A percentile compares a stretch with the other conserved stretches of the same genome.
phyloP scores from a whole-genome alignment of 169 alveolate genomes.

The Plasmodium fragile region DNA sequence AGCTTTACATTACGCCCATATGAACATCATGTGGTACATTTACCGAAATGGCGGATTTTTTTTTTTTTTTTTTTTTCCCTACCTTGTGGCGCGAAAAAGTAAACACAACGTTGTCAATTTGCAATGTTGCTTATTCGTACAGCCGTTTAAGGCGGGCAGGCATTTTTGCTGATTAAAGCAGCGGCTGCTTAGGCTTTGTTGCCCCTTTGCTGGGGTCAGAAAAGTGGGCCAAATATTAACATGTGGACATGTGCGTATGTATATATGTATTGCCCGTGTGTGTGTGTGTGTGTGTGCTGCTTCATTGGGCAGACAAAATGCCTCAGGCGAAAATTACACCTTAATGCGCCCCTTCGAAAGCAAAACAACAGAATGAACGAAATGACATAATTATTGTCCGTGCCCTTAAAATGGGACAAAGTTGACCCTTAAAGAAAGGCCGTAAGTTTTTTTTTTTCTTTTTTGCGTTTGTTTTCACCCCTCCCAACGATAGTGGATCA shows the following conservation, averaged over 20 bases:
- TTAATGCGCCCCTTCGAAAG: neutral
- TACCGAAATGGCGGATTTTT: neutral
- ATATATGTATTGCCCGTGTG: neutral
- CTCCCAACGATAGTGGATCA: neutral
- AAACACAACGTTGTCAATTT: neutral
- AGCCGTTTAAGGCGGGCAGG: neutral
- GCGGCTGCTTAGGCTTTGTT: neutral
- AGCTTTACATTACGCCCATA: neutral
- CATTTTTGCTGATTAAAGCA: no score
- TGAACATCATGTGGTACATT: neutral
- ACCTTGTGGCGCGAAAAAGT: neutral
- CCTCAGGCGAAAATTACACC: neutral
- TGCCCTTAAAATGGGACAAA: neutral
- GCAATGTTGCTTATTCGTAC: neutral
- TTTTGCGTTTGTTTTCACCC: neutral
- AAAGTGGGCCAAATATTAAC: neutral
- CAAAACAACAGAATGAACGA: neutral
- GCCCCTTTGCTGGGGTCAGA: neutral
- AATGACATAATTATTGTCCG: neutral
- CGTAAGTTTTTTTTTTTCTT: neutral
- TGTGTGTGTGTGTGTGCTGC: neutral
- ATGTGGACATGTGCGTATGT: neutral
- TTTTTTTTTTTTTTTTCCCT: neutral
- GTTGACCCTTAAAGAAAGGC: neutral
- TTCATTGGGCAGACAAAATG: neutral